These are phyloP conservation scores for Neurospora sp. DNA, from an alignment of 495 filamentous ascomycete genomes.

Conservation along the genomic window DNA sequence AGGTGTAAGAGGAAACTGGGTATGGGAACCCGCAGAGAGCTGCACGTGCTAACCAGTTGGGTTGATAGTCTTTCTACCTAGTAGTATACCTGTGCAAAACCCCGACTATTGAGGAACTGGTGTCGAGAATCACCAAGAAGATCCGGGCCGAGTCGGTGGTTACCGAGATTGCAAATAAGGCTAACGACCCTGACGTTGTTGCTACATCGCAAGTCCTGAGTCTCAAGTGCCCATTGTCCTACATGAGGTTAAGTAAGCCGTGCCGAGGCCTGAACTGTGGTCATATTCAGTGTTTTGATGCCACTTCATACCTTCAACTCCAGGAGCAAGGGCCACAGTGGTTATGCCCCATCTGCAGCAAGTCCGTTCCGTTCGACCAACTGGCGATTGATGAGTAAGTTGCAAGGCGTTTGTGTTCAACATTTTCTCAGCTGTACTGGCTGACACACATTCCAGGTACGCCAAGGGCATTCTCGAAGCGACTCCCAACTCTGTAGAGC, in stretches of 20 bases:
- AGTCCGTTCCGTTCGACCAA: conserved; percentile 66
- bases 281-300: conserved; percentile 95
- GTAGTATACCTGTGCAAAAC: conserved; percentile 64
- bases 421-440: background rate
- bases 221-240: conserved; percentile 84
- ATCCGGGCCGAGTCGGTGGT: conserved; percentile 77
- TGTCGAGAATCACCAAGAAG: conserved; percentile 55
- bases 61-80: conserved; percentile 62
- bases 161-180: conserved; percentile 70
- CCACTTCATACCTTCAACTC: conserved; percentile 80
- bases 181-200: conserved; percentile 78
- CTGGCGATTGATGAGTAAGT: conserved; percentile 80
- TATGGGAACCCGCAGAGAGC: background rate
- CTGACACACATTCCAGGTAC: conserved; percentile 47
- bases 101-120: conserved; percentile 62
- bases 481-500: conserved; percentile 60
- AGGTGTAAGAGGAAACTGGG: conserved; percentile 10
- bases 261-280: conserved; percentile 70
- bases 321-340: conserved; percentile 95
- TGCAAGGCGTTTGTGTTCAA: background rate
- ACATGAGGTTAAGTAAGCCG: conserved; percentile 67
- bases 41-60: background rate
- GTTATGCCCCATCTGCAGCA: conserved; percentile 87
- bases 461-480: conserved; percentile 72
- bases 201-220: conserved; percentile 82